These are phyloP conservation scores for Tulasnella sp. DNA, from an alignment of 768 basidiomycete species.

Conservation along the genomic window DNA sequence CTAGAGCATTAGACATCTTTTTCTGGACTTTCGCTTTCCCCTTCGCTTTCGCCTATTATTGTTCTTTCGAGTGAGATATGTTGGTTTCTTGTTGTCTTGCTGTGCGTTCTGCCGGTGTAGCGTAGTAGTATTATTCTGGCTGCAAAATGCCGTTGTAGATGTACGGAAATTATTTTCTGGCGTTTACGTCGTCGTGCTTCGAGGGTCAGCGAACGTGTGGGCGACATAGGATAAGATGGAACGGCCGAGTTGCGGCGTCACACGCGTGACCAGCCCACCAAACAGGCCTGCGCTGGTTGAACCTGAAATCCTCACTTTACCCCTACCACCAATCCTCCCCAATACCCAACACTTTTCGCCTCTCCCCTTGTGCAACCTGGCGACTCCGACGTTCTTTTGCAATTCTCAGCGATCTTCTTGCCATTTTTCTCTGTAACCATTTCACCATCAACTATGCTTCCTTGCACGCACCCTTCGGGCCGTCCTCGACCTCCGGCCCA, in stretches of 20 bases:
- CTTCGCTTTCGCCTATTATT: slow-evolving; percentile 11
- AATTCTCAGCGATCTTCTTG: not conserved
- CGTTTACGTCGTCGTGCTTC: slow-evolving; percentile 12
- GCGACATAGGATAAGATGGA: not conserved
- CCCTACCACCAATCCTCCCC: slow-evolving; percentile 6
- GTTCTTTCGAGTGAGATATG: slow-evolving; percentile 14
- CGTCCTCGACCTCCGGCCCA: slow-evolving; percentile 6
- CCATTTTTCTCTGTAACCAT: not conserved
- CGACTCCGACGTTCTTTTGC: not conserved
- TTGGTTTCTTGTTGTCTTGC: slow-evolving; percentile 8
- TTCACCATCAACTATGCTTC: not conserved
- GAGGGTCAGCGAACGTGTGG: slow-evolving; percentile 2
- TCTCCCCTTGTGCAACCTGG: slow-evolving; percentile 13
- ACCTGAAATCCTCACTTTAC: slow-evolving; percentile 11
- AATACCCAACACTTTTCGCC: not conserved
- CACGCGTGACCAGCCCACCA: not conserved
- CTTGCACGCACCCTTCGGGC: not conserved
- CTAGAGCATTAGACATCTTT: slow-evolving; percentile 20
- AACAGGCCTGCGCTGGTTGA: not conserved
- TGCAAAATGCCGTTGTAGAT: slow-evolving; percentile 17
- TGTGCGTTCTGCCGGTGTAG: slow-evolving; percentile 17
- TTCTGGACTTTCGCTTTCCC: not conserved
- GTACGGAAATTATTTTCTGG: slow-evolving; percentile 10
- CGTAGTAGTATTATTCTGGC: slow-evolving; percentile 20
- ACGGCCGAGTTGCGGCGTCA: not conserved